These are phyloP conservation scores for Astrocystis sublimbata DNA, from an alignment of 495 filamentous ascomycete genomes.

Conservation along the genomic window DNA sequence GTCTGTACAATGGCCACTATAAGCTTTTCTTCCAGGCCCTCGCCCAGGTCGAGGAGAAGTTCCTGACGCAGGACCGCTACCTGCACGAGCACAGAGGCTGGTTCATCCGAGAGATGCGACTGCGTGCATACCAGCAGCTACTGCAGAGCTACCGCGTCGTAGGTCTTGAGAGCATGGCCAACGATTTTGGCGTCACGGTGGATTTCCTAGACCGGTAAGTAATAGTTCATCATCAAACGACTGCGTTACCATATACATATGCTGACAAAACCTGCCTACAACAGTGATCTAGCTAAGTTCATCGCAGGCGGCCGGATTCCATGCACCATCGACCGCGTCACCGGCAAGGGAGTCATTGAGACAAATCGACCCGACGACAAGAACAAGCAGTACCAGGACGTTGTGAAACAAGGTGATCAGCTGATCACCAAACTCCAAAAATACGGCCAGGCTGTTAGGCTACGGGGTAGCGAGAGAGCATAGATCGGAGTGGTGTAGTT, in stretches of 20 bases:
- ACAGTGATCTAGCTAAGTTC: slow-evolving; percentile 93
- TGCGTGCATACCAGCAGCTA: slow-evolving; percentile 92
- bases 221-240: background rate
- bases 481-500: slow-evolving; percentile 30
- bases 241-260: background rate
- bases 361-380: slow-evolving; percentile 97
- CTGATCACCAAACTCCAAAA: slow-evolving; percentile 98
- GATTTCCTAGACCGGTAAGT: slow-evolving; percentile 91
- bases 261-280: slow-evolving; percentile 2
- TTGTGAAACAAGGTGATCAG: slow-evolving; percentile 94
- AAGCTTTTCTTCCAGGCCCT: slow-evolving; percentile 88
- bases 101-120: slow-evolving; percentile 97
- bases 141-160: slow-evolving; percentile 98
- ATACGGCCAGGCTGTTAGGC: slow-evolving; percentile 92
- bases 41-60: slow-evolving; percentile 88
- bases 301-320: slow-evolving; percentile 92
- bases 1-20: slow-evolving; percentile 90
- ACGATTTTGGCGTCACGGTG: slow-evolving; percentile 91
- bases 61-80: slow-evolving; percentile 91
- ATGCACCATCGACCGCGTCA: slow-evolving; percentile 94
- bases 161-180: slow-evolving; percentile 90
- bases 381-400: slow-evolving; percentile 97
- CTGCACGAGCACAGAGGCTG: slow-evolving; percentile 89
- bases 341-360: slow-evolving; percentile 88
- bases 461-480: slow-evolving; percentile 90